These are phyloP conservation scores for Acorus calamus DNA, from an alignment of 106 monocot species.

Conservation along the genomic window DNA sequence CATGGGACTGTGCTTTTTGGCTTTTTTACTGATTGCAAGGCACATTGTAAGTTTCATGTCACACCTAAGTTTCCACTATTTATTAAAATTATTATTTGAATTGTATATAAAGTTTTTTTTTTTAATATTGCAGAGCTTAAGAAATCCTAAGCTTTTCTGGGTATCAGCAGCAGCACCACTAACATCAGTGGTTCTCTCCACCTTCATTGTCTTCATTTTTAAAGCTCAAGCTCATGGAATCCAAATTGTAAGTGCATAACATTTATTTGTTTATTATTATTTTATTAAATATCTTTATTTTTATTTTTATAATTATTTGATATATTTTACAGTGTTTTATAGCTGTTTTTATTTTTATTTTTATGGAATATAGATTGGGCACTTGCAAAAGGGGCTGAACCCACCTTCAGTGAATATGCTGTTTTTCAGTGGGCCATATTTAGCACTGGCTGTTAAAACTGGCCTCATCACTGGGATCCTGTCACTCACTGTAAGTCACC, in stretches of 20 bases:
- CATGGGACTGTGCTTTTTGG: constrained; percentile 68
- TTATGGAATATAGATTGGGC: constrained; percentile 58
- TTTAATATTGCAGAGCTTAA: constrained; percentile 39
- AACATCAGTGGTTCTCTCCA: constrained; percentile 74
- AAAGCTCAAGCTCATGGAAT: constrained; percentile 72
- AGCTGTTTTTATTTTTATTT: background rate
- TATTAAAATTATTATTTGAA: no score
- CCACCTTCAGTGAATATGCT: constrained; percentile 80
- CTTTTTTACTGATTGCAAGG: constrained; percentile 55
- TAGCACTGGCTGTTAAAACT: constrained; percentile 62
- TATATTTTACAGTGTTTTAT: background rate
- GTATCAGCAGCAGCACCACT: constrained; percentile 88
- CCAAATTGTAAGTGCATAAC: constrained; percentile 37
- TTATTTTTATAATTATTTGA: background rate
- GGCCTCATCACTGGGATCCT: constrained; percentile 78
- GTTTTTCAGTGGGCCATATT: constrained; percentile 37
- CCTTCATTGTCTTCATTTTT: constrained; percentile 43
- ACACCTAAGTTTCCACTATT: no score
- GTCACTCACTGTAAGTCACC: constrained; percentile 58
- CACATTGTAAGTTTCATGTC: constrained; percentile 53
- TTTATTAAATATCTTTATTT: background rate
- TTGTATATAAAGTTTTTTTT: no score
- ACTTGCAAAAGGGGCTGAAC: constrained; percentile 66
- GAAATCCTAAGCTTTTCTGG: constrained; percentile 82
- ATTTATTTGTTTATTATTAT: background rate